Evolutionary conservation across 352 stramenopile species (phyloP).

Genomic region (Globisporangium cylindrosporum): DNA sequence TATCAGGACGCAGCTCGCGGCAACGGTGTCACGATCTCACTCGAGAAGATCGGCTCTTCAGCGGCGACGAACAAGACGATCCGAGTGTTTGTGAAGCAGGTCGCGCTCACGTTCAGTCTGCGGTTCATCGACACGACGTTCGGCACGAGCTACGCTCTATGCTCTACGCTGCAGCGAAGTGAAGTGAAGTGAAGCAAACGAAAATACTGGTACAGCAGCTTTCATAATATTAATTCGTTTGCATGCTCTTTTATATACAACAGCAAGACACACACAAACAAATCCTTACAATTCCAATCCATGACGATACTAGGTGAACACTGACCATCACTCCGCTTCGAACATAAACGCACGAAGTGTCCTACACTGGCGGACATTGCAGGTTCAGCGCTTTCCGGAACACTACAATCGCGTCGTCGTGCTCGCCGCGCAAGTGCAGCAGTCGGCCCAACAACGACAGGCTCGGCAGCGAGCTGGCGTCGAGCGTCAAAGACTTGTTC

Average conservation of each 20-base stretch:
- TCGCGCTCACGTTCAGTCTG: constrained; percentile 37
- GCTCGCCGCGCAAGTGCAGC: constrained; percentile 56
- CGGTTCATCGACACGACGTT: constrained; percentile 55
- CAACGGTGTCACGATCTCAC: constrained; percentile 28
- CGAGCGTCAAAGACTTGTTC: constrained; percentile 40
- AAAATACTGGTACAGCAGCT: not conserved
- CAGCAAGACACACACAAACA: not conserved
- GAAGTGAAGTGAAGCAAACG: not conserved
- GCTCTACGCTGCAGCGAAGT: constrained; percentile 11
- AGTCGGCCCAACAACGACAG: constrained; percentile 62
- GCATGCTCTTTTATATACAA: not conserved
- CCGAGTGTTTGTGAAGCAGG: constrained; percentile 34
- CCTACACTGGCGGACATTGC: constrained; percentile 31
- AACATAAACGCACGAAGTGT: not conserved
- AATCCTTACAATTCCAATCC: not conserved
- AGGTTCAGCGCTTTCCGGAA: constrained; percentile 58
- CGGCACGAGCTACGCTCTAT: constrained; percentile 33
- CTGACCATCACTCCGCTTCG: not conserved
- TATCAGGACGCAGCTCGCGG: constrained; percentile 26
- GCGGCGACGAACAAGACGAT: constrained; percentile 4
- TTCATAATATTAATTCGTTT: not conserved
- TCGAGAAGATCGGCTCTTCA: constrained; percentile 15
- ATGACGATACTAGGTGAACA: not conserved
- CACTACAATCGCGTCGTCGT: constrained; percentile 67
- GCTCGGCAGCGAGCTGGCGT: constrained; percentile 44